Percentiles rank a stretch among this genome's conserved stretches.
Conservation (phyloP, 2,329 filamentous ascomycete genomes). For the Lasiodiplodia hormozganensis region DNA sequence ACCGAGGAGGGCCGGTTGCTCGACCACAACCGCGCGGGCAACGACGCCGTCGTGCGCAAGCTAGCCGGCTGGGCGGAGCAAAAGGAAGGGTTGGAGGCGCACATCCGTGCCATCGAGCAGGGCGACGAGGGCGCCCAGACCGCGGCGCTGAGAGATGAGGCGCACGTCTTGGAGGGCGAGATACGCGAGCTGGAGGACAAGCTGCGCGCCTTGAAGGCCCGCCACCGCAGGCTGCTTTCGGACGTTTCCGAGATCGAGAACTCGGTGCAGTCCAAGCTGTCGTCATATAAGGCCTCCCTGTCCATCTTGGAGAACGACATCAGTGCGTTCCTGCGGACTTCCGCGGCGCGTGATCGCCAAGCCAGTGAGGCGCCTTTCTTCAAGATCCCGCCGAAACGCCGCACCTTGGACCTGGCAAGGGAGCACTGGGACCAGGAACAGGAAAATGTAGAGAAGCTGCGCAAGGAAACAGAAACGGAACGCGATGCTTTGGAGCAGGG, state of each 20-base stretch:
- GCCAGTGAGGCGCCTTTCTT: slow-evolving; percentile 30
- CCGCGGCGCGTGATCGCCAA: slow-evolving; percentile 54
- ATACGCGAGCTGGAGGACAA: slow-evolving; percentile 71
- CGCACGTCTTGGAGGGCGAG: slow-evolving; percentile 63
- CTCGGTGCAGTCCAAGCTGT: slow-evolving; percentile 26
- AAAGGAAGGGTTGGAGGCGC: slow-evolving; percentile 60
- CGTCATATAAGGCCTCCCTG: slow-evolving; percentile 43
- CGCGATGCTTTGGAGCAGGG: slow-evolving; percentile 72
- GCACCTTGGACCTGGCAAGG: slow-evolving; percentile 73
- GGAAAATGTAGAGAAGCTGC: slow-evolving; percentile 61
- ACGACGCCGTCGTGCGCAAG: slow-evolving; percentile 65
- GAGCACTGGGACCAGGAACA: slow-evolving; percentile 74
- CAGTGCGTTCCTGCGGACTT: slow-evolving; percentile 63
- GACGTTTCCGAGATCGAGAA: slow-evolving; percentile 26
- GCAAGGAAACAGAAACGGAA: slow-evolving; percentile 66
- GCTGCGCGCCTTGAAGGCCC: slow-evolving; percentile 64
- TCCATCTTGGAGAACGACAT: slow-evolving; percentile 71
- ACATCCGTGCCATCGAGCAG: slow-evolving; percentile 62
- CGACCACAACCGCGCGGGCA: slow-evolving; percentile 61
- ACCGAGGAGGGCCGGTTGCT: slow-evolving; percentile 70
- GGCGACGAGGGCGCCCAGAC: slow-evolving; percentile 64
- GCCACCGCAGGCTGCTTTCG: slow-evolving; percentile 12
- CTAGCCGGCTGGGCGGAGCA: slow-evolving; percentile 67
- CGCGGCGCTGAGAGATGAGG: slow-evolving; percentile 58
- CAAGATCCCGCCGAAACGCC: slow-evolving; percentile 61